Conservation (phyloP, 2,329 filamentous ascomycete genomes). For the Scorias spongiosa region DNA sequence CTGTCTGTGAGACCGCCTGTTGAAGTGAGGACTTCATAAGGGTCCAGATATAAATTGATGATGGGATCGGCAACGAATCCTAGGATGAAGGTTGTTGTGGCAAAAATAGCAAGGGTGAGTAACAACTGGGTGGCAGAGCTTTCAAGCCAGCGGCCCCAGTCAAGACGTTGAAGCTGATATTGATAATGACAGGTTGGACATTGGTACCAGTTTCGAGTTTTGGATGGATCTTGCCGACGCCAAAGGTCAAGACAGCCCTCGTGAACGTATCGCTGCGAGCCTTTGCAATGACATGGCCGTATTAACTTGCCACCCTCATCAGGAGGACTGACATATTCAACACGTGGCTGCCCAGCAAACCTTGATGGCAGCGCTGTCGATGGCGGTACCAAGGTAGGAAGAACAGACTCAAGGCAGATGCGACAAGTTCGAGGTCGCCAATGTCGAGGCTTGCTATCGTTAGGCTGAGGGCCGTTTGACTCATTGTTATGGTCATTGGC, state of each 20-base stretch:
- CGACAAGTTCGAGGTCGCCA: constrained; percentile 67
- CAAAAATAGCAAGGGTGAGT: constrained; percentile 58
- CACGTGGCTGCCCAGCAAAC: constrained; percentile 40
- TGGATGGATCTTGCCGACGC: constrained; percentile 57
- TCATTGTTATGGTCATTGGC: neutral
- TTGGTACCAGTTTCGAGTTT: constrained; percentile 61
- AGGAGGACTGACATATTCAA: constrained; percentile 49
- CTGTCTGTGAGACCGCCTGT: constrained; percentile 16
- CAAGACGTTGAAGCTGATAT: constrained; percentile 65
- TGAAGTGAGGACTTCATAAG: constrained; percentile 30
- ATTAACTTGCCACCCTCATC: constrained; percentile 65
- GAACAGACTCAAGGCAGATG: constrained; percentile 68
- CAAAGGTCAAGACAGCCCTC: constrained; percentile 76
- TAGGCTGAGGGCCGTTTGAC: constrained; percentile 5
- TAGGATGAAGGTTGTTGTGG: constrained; percentile 60
- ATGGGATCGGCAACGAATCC: constrained; percentile 90
- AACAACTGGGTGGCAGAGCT: constrained; percentile 46
- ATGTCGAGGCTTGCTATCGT: constrained; percentile 24
- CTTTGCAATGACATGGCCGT: constrained; percentile 85
- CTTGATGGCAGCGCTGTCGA: constrained; percentile 38
- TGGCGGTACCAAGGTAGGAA: constrained; percentile 38
- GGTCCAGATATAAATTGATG: constrained; percentile 75
- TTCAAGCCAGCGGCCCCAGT: constrained; percentile 50
- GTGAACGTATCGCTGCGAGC: constrained; percentile 85
- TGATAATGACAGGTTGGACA: constrained; percentile 78